These are phyloP conservation scores for Magnusiomyces paraingens DNA, from an alignment of 1,139 yeast genomes.

Conservation along the genomic window DNA sequence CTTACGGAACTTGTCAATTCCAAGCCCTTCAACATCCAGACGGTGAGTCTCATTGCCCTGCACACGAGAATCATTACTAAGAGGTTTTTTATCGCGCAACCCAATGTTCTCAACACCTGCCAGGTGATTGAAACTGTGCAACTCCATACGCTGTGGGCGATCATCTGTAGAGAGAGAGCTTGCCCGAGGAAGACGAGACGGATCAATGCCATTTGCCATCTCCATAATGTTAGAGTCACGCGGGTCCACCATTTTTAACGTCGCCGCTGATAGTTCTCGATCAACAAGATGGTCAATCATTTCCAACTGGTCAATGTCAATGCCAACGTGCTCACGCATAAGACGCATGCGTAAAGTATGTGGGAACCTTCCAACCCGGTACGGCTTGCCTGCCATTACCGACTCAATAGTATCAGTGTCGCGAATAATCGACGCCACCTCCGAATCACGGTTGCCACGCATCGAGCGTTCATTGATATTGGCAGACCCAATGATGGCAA, in stretches of 20 bases:
- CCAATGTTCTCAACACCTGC: slow-evolving; percentile 88
- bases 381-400: slow-evolving; percentile 76
- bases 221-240: slow-evolving; percentile 7
- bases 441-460: slow-evolving; percentile 20
- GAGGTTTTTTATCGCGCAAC: slow-evolving; percentile 72
- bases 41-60: slow-evolving; percentile 58
- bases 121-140: slow-evolving; percentile 70
- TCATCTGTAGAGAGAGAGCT: background rate
- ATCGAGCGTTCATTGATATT: slow-evolving; percentile 20
- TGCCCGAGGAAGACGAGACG: background rate
- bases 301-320: slow-evolving; percentile 83
- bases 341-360: slow-evolving; percentile 82
- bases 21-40: slow-evolving; percentile 70
- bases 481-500: slow-evolving; percentile 20
- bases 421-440: slow-evolving; percentile 53
- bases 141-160: slow-evolving; percentile 9
- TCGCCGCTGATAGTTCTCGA: slow-evolving; percentile 7
- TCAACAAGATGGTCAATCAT: slow-evolving; percentile 55
- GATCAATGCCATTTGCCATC: slow-evolving; percentile 15
- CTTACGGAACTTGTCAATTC: slow-evolving; percentile 43
- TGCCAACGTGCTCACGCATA: slow-evolving; percentile 95
- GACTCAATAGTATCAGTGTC: slow-evolving; percentile 73
- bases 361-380: slow-evolving; percentile 78
- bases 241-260: slow-evolving; percentile 1
- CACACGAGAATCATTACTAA: slow-evolving; percentile 75